These are phyloP conservation scores for Lactarius deliciosus DNA, from an alignment of 768 basidiomycete species.

Conservation along the genomic window DNA sequence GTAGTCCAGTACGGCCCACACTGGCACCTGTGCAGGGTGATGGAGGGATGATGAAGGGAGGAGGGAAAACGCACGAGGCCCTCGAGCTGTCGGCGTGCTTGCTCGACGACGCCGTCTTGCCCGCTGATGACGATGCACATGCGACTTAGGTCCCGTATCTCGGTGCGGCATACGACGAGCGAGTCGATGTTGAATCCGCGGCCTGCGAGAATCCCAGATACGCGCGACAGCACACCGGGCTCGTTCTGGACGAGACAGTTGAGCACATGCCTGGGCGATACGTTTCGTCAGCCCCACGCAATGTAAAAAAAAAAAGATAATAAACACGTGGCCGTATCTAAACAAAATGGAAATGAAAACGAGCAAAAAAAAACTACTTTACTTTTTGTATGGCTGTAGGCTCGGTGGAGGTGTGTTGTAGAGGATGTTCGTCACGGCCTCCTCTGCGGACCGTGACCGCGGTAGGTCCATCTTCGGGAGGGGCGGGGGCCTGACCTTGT, in stretches of 20 bases:
- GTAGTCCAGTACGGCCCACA: slow-evolving; percentile 99
- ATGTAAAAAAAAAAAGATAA: slow-evolving; percentile 1
- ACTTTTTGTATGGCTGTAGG: slow-evolving; percentile 92
- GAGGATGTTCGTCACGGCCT: slow-evolving; percentile 95
- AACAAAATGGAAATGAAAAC: not conserved
- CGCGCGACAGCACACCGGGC: slow-evolving; percentile 97
- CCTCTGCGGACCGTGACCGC: slow-evolving; percentile 80
- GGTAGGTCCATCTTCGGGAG: slow-evolving; percentile 86
- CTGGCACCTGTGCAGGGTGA: slow-evolving; percentile 70
- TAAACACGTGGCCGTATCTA: slow-evolving; percentile 24
- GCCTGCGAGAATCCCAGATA: slow-evolving; percentile 95
- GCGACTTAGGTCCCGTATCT: slow-evolving; percentile 92
- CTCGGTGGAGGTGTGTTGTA: slow-evolving; percentile 95
- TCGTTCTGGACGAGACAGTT: slow-evolving; percentile 99
- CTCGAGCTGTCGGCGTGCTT: slow-evolving; percentile 92
- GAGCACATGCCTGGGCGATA: slow-evolving; percentile 71
- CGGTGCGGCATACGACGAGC: slow-evolving; percentile 95
- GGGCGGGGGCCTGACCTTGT: slow-evolving; percentile 73
- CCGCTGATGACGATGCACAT: slow-evolving; percentile 98
- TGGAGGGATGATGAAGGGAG: not conserved
- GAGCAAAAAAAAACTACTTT: slow-evolving; percentile 10
- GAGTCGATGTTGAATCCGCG: slow-evolving; percentile 99
- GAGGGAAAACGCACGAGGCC: slow-evolving; percentile 69
- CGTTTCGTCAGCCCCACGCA: not conserved
- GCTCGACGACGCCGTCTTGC: slow-evolving; percentile 97